Conservation (phyloP, 352 stramenopile genomes). For the Stramenopiles sp. region DNA sequence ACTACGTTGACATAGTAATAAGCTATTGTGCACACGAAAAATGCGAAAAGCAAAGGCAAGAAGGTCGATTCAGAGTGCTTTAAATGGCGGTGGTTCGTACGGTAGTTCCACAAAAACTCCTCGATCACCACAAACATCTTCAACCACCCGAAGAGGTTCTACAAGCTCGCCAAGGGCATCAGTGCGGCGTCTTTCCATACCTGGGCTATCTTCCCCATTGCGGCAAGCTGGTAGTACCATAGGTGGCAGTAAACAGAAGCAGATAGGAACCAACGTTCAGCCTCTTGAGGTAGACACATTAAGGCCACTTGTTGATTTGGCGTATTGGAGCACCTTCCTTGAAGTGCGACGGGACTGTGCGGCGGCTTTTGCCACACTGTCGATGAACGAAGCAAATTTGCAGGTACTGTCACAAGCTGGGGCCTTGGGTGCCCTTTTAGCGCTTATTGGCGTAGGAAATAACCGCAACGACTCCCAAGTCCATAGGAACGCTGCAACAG, state of each 20-base stretch:
- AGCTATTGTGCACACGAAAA: no score
- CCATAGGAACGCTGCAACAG: conserved; percentile 39
- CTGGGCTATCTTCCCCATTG: not conserved
- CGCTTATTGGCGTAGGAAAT: conserved; percentile 38
- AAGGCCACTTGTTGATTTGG: conserved; percentile 48
- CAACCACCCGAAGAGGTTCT: not conserved
- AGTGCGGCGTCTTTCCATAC: not conserved
- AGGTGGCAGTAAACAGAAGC: not conserved
- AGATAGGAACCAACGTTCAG: not conserved
- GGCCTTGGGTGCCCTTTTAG: conserved; percentile 42
- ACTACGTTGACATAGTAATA: no score
- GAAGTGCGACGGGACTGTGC: conserved; percentile 51
- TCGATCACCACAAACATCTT: not conserved
- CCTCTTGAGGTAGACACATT: conserved; percentile 24
- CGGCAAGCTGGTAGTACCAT: not conserved
- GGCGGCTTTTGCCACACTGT: conserved; percentile 43
- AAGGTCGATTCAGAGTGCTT: not conserved
- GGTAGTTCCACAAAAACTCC: not conserved
- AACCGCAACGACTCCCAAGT: conserved; percentile 38
- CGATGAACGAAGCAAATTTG: conserved; percentile 48
- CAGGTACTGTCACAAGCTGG: conserved; percentile 42
- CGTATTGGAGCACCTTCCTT: conserved; percentile 56
- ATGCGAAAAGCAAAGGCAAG: not conserved
- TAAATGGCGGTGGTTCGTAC: not conserved
- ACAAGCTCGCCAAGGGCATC: not conserved